Conservation (phyloP, 768 basidiomycete genomes). For the Phlegmacium glaucopus region DNA sequence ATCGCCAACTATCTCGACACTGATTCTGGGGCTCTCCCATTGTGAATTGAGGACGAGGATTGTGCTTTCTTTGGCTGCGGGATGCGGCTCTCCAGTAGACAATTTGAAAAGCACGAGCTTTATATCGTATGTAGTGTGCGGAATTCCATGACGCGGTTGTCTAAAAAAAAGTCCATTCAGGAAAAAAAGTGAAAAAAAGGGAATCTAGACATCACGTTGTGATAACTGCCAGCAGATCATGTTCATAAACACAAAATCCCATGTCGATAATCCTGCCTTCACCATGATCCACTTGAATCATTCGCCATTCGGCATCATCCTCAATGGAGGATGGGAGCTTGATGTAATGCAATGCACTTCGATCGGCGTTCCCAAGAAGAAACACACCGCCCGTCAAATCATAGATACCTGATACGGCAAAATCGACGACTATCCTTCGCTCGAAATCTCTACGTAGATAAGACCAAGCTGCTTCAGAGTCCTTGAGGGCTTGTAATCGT, state of each 20-base stretch:
- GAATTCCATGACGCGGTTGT: no score
- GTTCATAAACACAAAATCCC: slow-evolving; percentile 39
- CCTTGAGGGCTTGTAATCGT: slow-evolving; percentile 22
- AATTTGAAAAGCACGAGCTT: slow-evolving; percentile 23
- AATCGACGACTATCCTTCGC: slow-evolving; percentile 20
- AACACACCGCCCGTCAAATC: slow-evolving; percentile 41
- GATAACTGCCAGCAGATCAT: slow-evolving; percentile 40
- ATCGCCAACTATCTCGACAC: slow-evolving; percentile 44
- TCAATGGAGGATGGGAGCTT: slow-evolving; percentile 27
- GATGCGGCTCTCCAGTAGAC: slow-evolving; percentile 36
- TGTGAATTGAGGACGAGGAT: slow-evolving; percentile 26
- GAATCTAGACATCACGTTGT: slow-evolving; percentile 32
- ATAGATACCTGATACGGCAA: slow-evolving; percentile 38
- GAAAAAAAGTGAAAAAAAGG: neutral
- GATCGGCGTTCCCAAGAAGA: slow-evolving; percentile 30
- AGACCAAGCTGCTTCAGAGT: slow-evolving; percentile 29
- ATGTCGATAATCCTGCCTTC: slow-evolving; percentile 37
- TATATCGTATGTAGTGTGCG: neutral
- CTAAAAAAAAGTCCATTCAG: no score
- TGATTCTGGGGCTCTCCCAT: slow-evolving; percentile 28
- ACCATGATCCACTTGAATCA: slow-evolving; percentile 24
- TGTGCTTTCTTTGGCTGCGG: slow-evolving; percentile 24
- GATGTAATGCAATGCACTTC: slow-evolving; percentile 28
- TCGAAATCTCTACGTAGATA: slow-evolving; percentile 21
- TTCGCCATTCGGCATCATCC: slow-evolving; percentile 26